These are phyloP conservation scores for Acanthamoeba healyi DNA, from an alignment of 208 protist genomes.

Conservation along the genomic window DNA sequence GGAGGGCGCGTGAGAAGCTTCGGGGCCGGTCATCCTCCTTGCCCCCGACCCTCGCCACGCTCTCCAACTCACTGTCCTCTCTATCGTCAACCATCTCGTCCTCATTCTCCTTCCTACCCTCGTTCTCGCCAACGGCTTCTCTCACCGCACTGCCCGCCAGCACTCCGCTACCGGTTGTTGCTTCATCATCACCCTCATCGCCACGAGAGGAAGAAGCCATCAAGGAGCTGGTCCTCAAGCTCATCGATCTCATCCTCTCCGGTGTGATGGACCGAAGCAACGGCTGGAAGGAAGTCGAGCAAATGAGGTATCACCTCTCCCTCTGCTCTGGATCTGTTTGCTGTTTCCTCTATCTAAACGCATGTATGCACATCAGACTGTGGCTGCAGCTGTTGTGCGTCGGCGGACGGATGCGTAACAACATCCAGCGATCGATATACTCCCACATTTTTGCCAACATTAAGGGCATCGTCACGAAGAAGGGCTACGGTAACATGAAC, in stretches of 20 bases:
- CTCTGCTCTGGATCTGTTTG: too few species aligned
- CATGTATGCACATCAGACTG: neutral
- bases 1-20: neutral
- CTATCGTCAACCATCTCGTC: slow-evolving; percentile 3
- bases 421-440: slow-evolving; percentile 35
- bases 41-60: neutral
- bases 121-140: neutral
- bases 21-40: neutral
- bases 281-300: slow-evolving; percentile 49
- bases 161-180: neutral
- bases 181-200: neutral
- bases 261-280: neutral
- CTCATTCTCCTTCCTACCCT: neutral
- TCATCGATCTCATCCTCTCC: slow-evolving; percentile 9
- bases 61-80: neutral
- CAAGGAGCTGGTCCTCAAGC: slow-evolving; percentile 48
- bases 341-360: neutral
- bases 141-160: neutral
- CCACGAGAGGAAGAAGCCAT: slow-evolving; percentile 25
- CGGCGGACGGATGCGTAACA: neutral
- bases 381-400: slow-evolving; percentile 43
- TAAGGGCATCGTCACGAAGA: neutral
- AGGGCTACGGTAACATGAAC: slow-evolving; percentile 10
- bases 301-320: neutral
- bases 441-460: slow-evolving; percentile 21